Evolutionary conservation across 2,329 filamentous ascomycete species (phyloP), one percentile per base, ranked within the genome.

Genomic region (Penicillium thymicola): DNA sequence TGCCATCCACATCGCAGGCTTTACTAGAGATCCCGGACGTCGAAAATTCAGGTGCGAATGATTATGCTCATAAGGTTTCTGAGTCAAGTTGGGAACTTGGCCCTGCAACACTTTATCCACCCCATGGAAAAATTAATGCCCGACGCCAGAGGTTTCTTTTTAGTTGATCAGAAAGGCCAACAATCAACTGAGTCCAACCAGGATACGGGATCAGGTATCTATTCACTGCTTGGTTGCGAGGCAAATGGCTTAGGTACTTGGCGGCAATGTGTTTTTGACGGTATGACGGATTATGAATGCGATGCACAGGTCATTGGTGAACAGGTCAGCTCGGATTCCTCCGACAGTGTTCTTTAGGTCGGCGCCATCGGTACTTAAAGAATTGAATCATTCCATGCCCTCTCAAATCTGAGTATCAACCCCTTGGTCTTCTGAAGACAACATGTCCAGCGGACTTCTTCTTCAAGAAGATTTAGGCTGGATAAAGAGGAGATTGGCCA

Each of bases 41-140:
- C 1, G 48, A 51, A 27, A 36, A 10, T 14, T 10, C 25, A 18
- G 9, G 5, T 30, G 11, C 21, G 14, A 27, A 16, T 6, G 8
- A 38, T 28, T 8, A 27, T 11, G 13, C 2, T 11, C 16, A 5
- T 4, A 23, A 27, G 7, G 43, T 13, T 25, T 14, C 32, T 16
- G 32, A 27, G 32, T 27, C 18, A 7, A n/a, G 16, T 25, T 55
- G 53, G 53, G 34, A 52, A 25, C 53, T 52, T 34, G 47, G 53
- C 11, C 41, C 36, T 45, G 48, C 53, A 9, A 55, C 53, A 0
- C 34, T 55, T 32, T 51, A 55, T 40, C 53, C 49, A 21, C 7
- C 27, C 14, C 5, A 5, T 21, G 2, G 5, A 32, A 5, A 28
- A 13, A 3, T 34, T 4, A 10, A 9, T 37, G 50, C n/a, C 28